Base-by-base conservation (phyloP, 1,139 yeast genomes). In the Yueomyces sp. region DNA sequence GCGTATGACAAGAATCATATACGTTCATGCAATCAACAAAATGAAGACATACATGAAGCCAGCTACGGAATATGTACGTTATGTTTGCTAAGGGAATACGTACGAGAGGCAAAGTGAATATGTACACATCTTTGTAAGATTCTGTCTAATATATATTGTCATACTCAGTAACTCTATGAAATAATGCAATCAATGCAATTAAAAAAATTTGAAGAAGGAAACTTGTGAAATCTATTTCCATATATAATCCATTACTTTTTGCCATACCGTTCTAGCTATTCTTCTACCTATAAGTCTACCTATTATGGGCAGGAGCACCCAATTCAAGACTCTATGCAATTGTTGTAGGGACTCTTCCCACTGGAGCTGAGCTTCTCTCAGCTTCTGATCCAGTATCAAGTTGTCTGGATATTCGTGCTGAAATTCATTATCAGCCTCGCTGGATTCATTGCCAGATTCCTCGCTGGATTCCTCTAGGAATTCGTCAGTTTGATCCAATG, bases 321-420 rank as follows among this genome's bases (percentile, higher is more conserved):
- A 66, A 48, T 70, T 72, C 38, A 77, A 57, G 41, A 77, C 66
- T 36, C 70, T 71, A 37, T 66, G 68, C 46, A 78, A 56, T 55
- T 78, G 83, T 42, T 65, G 65, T 46, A 78, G 52, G 44, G 79
- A 75, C 52, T 76, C 80, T 41, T 78, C 81, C 83, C 83, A 78
- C 49, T 78, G 82, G 49, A 73, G 70, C 51, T 76, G 78, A 2
- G 80, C 77, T 35, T 58, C 59, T 29, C 48, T 41, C 38, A 59
- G 44, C 39, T 48, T 50, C 11, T 48, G 42, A 25, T 41, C 41
- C 27, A 43, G 38, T 33, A 33, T n/a, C 8, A 33, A 19, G 8
- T 43, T 35, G 27, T 41, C 43, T 36, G 48, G 53, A 33, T 48
- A 47, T n/a, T 50, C 49, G 19, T 19, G 19, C 19, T 19, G 19